These are phyloP conservation scores for Toxicodendron radicans DNA, from an alignment of 345 rosid genomes.

Conservation along the genomic window DNA sequence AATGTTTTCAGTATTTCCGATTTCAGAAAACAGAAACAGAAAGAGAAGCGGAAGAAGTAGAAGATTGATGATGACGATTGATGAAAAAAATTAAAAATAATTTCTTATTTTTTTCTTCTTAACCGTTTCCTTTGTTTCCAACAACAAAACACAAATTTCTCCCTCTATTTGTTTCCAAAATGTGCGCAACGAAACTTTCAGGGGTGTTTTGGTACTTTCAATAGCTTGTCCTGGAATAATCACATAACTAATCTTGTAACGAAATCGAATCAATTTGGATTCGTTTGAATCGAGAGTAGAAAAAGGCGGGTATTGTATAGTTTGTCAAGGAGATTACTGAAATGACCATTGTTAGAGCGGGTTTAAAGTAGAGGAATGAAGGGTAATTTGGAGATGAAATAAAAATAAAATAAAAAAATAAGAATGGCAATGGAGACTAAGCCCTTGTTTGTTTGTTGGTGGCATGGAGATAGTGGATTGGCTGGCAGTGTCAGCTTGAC, in stretches of 20 bases:
- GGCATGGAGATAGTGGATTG: neutral
- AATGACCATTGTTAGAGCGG: neutral
- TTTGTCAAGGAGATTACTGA: neutral
- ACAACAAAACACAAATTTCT: neutral
- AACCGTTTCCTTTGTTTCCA: slow-evolving; percentile 1
- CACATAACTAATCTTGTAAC: slow-evolving; percentile 6
- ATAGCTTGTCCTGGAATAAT: neutral
- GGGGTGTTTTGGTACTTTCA: slow-evolving; percentile 16
- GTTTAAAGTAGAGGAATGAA: neutral
- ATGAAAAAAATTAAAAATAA: neutral
- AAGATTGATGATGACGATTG: neutral
- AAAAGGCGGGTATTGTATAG: slow-evolving; percentile 8
- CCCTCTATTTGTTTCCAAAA: slow-evolving; percentile 20
- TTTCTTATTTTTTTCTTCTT: slow-evolving; percentile 6
- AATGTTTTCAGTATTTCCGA: neutral
- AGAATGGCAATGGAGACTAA: too few relatives aligned
- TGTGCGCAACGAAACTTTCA: slow-evolving; percentile 24
- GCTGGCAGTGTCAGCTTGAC: neutral
- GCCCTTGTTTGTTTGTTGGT: neutral
- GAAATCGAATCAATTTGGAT: neutral
- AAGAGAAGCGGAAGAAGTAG: neutral
- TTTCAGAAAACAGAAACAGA: slow-evolving; percentile 17
- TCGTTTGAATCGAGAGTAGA: slow-evolving; percentile 2
- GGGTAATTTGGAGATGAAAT: neutral
- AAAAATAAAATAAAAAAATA: too few relatives aligned